Base-by-base conservation (phyloP, 768 basidiomycete species). In the Trametes punicea region DNA sequence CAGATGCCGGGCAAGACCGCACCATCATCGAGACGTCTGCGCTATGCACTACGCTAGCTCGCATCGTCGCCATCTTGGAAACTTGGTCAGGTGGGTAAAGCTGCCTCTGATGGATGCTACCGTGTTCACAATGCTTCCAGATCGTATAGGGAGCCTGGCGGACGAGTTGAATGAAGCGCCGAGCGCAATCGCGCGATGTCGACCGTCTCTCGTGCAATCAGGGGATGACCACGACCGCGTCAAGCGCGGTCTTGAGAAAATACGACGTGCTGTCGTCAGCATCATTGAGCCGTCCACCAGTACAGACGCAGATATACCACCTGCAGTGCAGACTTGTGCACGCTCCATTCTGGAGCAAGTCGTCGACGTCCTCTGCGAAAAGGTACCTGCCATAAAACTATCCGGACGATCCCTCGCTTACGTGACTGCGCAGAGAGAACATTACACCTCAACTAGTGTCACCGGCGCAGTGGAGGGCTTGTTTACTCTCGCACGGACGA, bases 211-310 rank as follows among this genome's bases (percentile, higher is more conserved):
- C 10, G 39, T 26, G 8, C 42, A 57, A 46, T 34, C 63, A 25
- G 50, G 57, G 21, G 69, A 72, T 39, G 71, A 73, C n/a, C 75
- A 78, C 20, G 75, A 73, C 20, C 89, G 87, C 66, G 69, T 85
- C 13, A 79, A 81, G 47, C 77, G 85, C 23, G 80, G 83, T 0
- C 58, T 89, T 10, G 87, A 88, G 65, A 73, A 81, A 47, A 62
- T 84, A 13, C 75, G 85, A 18, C 76, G 84, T 48, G 70, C 73
- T n/a, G 72, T 73, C 11, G 62, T 81, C 30, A 80, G 77, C 42
- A 59, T 75, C 18, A 49, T 87, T 16, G 85, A 85, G 36, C 39
- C 59, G 4, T 30, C 42, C 16, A 45, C 25, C 7, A 16, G 29
- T 18, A 3, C 38, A 6, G 50, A 44, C 34, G 15, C 42, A 25